A percentile compares a stretch with the other conserved stretches of the same genome.
Conservation (phyloP, 1,139 yeast genomes). For the Yamadazyma diddensiae region DNA sequence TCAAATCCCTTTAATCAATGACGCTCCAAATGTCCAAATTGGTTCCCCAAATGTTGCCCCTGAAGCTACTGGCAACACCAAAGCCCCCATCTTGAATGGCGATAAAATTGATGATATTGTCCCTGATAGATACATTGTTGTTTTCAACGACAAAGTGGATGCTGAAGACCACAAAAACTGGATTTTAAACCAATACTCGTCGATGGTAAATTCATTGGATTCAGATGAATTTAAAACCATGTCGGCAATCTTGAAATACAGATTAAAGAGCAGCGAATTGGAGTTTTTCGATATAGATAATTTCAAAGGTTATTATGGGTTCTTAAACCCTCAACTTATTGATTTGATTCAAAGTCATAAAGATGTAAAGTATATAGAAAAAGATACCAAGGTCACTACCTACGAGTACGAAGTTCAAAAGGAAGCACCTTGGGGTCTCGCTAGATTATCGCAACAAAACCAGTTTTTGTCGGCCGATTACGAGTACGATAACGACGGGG, state of each 20-base stretch:
- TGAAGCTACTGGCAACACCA: slow-evolving; percentile 4
- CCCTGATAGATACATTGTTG: slow-evolving; percentile 72
- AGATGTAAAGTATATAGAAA: slow-evolving; percentile 73
- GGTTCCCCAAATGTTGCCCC: too few species aligned
- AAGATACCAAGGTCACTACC: slow-evolving; percentile 72
- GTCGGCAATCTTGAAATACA: slow-evolving; percentile 13
- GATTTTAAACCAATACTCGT: slow-evolving; percentile 38
- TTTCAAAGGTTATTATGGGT: slow-evolving; percentile 70
- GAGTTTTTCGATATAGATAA: slow-evolving; percentile 56
- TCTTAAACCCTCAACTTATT: slow-evolving; percentile 67
- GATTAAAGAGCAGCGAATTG: slow-evolving; percentile 9
- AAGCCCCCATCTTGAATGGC: slow-evolving; percentile 41
- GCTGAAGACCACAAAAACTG: slow-evolving; percentile 62
- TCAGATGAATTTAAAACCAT: slow-evolving; percentile 3
- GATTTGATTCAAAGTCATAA: slow-evolving; percentile 70
- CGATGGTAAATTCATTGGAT: slow-evolving; percentile 40
- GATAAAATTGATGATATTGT: slow-evolving; percentile 48
- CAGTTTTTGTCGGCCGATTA: slow-evolving; percentile 75
- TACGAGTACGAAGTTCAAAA: slow-evolving; percentile 63
- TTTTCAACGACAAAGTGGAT: slow-evolving; percentile 64
- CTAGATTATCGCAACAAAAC: slow-evolving; percentile 89
- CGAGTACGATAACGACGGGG: slow-evolving; percentile 78
- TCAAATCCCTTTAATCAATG: slow-evolving; percentile 9
- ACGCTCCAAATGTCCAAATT: too few species aligned
- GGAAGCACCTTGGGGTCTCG: slow-evolving; percentile 66